Evolutionary conservation across 2,329 filamentous ascomycete genomes (phyloP), one percentile per base, ranked within the genome.

Genomic region (Fusarium euwallaceae): DNA sequence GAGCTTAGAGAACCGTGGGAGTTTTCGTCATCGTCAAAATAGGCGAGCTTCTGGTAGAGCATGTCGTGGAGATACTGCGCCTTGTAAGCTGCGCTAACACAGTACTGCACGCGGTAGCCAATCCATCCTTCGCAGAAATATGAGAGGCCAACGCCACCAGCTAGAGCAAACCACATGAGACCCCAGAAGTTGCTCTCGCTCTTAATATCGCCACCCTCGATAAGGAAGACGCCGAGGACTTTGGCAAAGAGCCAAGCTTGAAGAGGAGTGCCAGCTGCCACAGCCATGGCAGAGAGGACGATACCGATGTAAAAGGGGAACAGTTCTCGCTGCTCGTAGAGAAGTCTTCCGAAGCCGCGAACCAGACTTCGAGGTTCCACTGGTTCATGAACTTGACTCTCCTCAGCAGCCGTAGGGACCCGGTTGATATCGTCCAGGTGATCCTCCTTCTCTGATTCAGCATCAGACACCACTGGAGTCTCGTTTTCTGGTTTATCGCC

Each of bases 201-300:
- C 2, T 43, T 53, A 3, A 78, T 27, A 60, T 88, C 85, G 6
- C 72, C 64, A 2, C 67, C 69, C 4, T 71, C 66, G 1, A 77
- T 53, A 4, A 79, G 66, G 32, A 81, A 81, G 9, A 81, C 72
- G 0, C 71, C 69, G 0, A 81, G 55, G 10, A 78, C 75, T 32
- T 81, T 75, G 4, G 80, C 72, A 56, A 81, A 79, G 4, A 83
- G 73, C 78, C 78, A 80, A 4, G 80, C 78, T 41, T 81, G 79
- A 1, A 81, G 27, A 0, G 80, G 80, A 0, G 78, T 81, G 11
- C 66, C 78, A 8, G 77, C 70, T 12, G 78, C 79, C 11, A 77
- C 76, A 0, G 67, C 71, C 76, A 80, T 78, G 20, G 78, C 73
- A 5, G 71, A 74, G 12, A 81, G 2, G 3, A 81, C 14, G 29